Evolutionary conservation across 192 early-diverging fungal genomes (phyloP).

Genomic region (Chytriomyces sp.): DNA sequence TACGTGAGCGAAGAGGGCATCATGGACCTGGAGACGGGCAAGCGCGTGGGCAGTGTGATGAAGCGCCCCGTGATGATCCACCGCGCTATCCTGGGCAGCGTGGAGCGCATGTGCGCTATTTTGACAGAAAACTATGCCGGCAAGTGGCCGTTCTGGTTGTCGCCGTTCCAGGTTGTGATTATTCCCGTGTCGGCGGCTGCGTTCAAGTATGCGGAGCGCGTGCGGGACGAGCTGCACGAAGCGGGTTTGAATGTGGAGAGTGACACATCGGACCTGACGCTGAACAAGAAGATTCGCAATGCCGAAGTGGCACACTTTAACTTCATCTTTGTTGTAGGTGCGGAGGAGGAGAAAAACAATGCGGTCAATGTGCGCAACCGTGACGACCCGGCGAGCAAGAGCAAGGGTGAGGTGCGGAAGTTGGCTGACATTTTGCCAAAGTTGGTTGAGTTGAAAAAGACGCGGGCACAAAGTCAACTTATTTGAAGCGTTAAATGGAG

Average conservation of each 20-base stretch:
- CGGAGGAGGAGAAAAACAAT: slow-evolving; percentile 71
- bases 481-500: not conserved
- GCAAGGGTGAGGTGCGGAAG: slow-evolving; percentile 68
- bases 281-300: slow-evolving; percentile 98
- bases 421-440: slow-evolving; percentile 71
- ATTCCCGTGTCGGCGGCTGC: slow-evolving; percentile 83
- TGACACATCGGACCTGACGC: slow-evolving; percentile 81
- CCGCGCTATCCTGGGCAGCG: slow-evolving; percentile 94
- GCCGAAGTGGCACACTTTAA: slow-evolving; percentile 93
- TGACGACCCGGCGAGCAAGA: slow-evolving; percentile 60
- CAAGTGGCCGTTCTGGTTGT: slow-evolving; percentile 98
- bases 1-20: slow-evolving; percentile 72
- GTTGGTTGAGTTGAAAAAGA: slow-evolving; percentile 70
- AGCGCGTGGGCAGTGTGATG: slow-evolving; percentile 41
- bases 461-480: slow-evolving; percentile 30
- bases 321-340: slow-evolving; percentile 96
- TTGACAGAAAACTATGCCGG: slow-evolving; percentile 95
- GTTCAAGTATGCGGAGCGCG: slow-evolving; percentile 79
- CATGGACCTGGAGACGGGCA: slow-evolving; percentile 50
- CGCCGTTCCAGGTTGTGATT: slow-evolving; percentile 88
- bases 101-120: slow-evolving; percentile 95
- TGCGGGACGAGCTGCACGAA: slow-evolving; percentile 67
- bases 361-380: slow-evolving; percentile 93
- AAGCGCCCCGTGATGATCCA: slow-evolving; percentile 97
- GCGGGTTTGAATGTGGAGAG: slow-evolving; percentile 84